These are phyloP conservation scores for Mycena galericulata DNA, from an alignment of 768 basidiomycete genomes.

Conservation along the genomic window DNA sequence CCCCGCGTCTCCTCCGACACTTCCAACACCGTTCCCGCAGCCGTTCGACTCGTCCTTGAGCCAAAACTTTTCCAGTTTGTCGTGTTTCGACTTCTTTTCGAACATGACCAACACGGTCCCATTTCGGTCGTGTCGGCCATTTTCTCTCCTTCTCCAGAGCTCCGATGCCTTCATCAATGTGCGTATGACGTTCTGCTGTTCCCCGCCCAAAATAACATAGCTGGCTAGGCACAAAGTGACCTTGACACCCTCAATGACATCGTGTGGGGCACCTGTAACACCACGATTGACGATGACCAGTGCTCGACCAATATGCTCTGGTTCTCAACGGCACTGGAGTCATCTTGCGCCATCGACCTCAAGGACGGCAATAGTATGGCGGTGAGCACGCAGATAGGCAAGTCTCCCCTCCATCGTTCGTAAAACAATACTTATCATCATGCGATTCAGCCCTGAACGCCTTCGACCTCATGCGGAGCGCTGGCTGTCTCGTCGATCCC, in stretches of 20 bases:
- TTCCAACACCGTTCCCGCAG: conserved; percentile 85
- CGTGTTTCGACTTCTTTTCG: conserved; percentile 77
- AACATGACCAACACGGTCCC: conserved; percentile 75
- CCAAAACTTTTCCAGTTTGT: conserved; percentile 71
- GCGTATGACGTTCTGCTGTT: conserved; percentile 36
- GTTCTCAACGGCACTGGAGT: conserved; percentile 63
- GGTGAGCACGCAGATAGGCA: conserved; percentile 66
- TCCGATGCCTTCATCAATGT: conserved; percentile 70
- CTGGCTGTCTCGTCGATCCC: conserved; percentile 71
- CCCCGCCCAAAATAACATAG: background rate
- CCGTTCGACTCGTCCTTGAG: conserved; percentile 74
- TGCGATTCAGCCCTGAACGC: conserved; percentile 64
- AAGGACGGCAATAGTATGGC: conserved; percentile 63
- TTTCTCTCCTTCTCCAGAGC: conserved; percentile 71
- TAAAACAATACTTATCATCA: background rate
- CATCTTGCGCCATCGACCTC: conserved; percentile 69
- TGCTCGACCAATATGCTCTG: conserved; percentile 78
- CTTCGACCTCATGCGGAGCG: conserved; percentile 70
- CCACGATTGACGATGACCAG: conserved; percentile 55
- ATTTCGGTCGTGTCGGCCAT: conserved; percentile 82
- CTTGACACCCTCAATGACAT: conserved; percentile 72
- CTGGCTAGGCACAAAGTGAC: conserved; percentile 70
- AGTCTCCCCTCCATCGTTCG: conserved; percentile 27
- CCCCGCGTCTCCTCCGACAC: conserved; percentile 60
- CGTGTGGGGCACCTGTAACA: conserved; percentile 87